Evolutionary conservation across 768 basidiomycete genomes (phyloP).

Genomic region (Lactarius hatsudake): DNA sequence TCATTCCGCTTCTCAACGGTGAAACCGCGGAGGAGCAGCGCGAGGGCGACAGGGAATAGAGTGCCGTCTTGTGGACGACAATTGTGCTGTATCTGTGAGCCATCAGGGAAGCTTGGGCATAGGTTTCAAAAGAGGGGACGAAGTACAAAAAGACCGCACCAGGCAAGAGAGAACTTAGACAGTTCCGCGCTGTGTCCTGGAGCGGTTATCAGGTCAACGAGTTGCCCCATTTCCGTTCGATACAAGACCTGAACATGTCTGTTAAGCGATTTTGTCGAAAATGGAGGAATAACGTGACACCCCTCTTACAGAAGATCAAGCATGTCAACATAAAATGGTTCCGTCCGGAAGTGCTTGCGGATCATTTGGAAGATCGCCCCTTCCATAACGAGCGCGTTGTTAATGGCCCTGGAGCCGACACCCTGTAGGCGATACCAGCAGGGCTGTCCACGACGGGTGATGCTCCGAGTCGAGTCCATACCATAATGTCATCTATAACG

Average conservation of each 20-base stretch:
- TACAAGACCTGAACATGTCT: constrained; percentile 49
- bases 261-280: neutral
- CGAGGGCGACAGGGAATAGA: constrained; percentile 96
- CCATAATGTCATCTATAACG: constrained; percentile 96
- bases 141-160: constrained; percentile 43
- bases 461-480: constrained; percentile 92
- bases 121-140: neutral
- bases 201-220: constrained; percentile 94
- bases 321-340: constrained; percentile 83
- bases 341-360: constrained; percentile 78
- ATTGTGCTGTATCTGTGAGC: constrained; percentile 77
- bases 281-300: constrained; percentile 25
- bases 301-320: constrained; percentile 91
- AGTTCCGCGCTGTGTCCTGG: constrained; percentile 91
- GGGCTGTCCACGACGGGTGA: constrained; percentile 90
- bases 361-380: constrained; percentile 88
- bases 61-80: constrained; percentile 96
- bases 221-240: constrained; percentile 94
- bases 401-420: constrained; percentile 86
- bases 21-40: constrained; percentile 74
- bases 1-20: constrained; percentile 48
- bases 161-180: constrained; percentile 80
- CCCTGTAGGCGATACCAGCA: constrained; percentile 83
- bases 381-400: constrained; percentile 96
- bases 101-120: neutral